Percentiles rank a stretch among this genome's conserved stretches.
These are phyloP conservation scores for Pulveroboletus sp. DNA, from an alignment of 768 basidiomycete genomes.

Conservation along the genomic window DNA sequence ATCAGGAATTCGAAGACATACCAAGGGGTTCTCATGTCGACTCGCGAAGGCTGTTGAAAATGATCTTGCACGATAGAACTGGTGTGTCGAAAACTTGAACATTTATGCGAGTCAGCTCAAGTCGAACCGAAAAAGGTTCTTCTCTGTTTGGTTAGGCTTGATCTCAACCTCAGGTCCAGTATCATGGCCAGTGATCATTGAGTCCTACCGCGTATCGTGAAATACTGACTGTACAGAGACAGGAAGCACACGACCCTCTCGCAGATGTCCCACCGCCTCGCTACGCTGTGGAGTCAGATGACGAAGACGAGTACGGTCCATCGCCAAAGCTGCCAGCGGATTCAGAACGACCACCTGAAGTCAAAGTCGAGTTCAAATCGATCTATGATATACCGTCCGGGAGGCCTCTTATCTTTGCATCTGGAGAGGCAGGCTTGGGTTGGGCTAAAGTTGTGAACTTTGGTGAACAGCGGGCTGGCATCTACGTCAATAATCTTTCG, in stretches of 20 bases:
- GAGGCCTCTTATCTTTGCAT: slow-evolving; percentile 41
- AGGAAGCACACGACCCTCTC: slow-evolving; percentile 53
- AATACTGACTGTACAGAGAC: not conserved
- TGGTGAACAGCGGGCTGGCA: slow-evolving; percentile 48
- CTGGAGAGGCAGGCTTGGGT: slow-evolving; percentile 42
- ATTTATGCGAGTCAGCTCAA: not conserved
- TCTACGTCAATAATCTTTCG: slow-evolving; percentile 44
- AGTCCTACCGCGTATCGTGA: not conserved
- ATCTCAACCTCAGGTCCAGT: not conserved
- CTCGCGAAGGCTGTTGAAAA: slow-evolving; percentile 15
- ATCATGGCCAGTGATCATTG: slow-evolving; percentile 12
- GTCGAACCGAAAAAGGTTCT: too few species aligned
- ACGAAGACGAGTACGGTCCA: slow-evolving; percentile 62
- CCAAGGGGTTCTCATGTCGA: slow-evolving; percentile 57
- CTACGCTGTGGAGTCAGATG: slow-evolving; percentile 64
- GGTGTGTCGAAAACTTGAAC: slow-evolving; percentile 9
- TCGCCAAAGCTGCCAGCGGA: slow-evolving; percentile 13
- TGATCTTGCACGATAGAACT: slow-evolving; percentile 1
- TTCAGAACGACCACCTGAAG: slow-evolving; percentile 13
- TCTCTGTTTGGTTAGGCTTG: too few species aligned
- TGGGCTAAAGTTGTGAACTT: slow-evolving; percentile 54
- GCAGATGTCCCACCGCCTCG: slow-evolving; percentile 57
- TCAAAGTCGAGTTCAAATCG: slow-evolving; percentile 39
- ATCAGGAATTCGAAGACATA: slow-evolving; percentile 23
- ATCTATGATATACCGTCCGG: slow-evolving; percentile 25